These are phyloP conservation scores for Albizia julibrissin DNA, from an alignment of 306 rosid species.

Conservation along the genomic window DNA sequence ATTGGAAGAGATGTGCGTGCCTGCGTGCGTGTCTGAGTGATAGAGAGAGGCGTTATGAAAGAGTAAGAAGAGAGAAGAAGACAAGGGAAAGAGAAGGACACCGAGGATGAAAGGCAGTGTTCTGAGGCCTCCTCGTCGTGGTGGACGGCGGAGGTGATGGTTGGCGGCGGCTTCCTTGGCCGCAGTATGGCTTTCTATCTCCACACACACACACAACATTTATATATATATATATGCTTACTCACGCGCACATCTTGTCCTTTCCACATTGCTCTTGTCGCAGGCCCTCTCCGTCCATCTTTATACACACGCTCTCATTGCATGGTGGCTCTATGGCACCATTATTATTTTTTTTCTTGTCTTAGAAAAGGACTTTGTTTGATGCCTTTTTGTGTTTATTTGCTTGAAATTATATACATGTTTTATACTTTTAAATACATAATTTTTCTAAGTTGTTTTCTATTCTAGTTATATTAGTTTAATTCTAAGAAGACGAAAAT, in stretches of 20 bases:
- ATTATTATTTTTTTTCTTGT: not conserved
- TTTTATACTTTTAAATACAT: not conserved
- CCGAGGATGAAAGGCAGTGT: constrained; percentile 72
- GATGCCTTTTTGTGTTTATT: not conserved
- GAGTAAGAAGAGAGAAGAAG: not conserved
- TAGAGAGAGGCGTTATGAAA: too few relatives aligned
- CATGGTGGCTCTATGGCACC: not conserved
- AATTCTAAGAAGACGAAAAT: too few relatives aligned
- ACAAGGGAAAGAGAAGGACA: not conserved
- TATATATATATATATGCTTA: not conserved
- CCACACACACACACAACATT: too few relatives aligned
- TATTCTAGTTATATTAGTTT: too few relatives aligned
- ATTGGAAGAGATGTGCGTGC: not conserved
- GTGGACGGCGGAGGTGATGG: not conserved
- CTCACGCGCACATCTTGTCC: not conserved
- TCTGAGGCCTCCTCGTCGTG: constrained; percentile 50
- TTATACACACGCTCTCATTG: not conserved
- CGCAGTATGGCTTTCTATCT: constrained; percentile 13
- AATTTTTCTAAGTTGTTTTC: too few relatives aligned
- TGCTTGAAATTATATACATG: not conserved
- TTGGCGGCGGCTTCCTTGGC: not conserved
- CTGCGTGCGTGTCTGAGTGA: too few relatives aligned
- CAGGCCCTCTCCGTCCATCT: not conserved
- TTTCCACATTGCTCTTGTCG: not conserved
- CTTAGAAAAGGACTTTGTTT: not conserved